These are phyloP conservation scores for Yamadazyma diospyri DNA, from an alignment of 1,139 yeast species.

Conservation along the genomic window DNA sequence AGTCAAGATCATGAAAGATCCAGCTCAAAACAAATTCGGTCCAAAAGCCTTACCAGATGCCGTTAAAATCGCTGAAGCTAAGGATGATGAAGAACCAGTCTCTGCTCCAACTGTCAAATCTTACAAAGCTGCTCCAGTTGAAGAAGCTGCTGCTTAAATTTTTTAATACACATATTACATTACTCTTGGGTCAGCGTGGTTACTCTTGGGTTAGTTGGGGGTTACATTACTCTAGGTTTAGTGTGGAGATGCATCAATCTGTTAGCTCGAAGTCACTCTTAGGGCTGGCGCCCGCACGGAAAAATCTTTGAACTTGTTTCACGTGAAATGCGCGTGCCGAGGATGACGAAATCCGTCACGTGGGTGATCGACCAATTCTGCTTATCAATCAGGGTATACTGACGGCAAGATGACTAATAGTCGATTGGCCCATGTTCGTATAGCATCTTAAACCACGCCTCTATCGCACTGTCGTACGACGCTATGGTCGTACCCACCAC, in stretches of 20 bases:
- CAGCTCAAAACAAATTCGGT: conserved; percentile 87
- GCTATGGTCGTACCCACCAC: too few relatives aligned
- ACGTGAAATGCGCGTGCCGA: neutral
- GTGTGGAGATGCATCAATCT: too few relatives aligned
- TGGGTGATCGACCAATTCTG: too few relatives aligned
- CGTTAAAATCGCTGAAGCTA: conserved; percentile 90
- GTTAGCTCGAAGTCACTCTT: too few relatives aligned
- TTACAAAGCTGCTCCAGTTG: conserved; percentile 45
- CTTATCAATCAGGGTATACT: too few relatives aligned
- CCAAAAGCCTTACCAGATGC: conserved; percentile 95
- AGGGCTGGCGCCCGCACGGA: too few relatives aligned
- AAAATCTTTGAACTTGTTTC: neutral
- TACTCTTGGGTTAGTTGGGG: too few relatives aligned
- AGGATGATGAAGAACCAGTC: conserved; percentile 83
- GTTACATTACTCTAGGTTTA: too few relatives aligned
- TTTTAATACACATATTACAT: conserved; percentile 3
- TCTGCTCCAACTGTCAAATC: conserved; percentile 83
- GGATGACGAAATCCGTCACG: conserved; percentile 1
- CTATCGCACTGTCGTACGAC: too few relatives aligned
- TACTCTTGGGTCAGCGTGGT: too few relatives aligned
- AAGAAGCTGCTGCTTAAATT: conserved; percentile 29
- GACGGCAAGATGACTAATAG: neutral
- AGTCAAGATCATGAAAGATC: conserved; percentile 99
- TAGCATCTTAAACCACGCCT: too few relatives aligned
- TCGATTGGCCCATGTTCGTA: too few relatives aligned